Evolutionary conservation across 305 asterid genomes (phyloP), one percentile per base, ranked within the genome.

Genomic region (Fraxinus baroniana): DNA sequence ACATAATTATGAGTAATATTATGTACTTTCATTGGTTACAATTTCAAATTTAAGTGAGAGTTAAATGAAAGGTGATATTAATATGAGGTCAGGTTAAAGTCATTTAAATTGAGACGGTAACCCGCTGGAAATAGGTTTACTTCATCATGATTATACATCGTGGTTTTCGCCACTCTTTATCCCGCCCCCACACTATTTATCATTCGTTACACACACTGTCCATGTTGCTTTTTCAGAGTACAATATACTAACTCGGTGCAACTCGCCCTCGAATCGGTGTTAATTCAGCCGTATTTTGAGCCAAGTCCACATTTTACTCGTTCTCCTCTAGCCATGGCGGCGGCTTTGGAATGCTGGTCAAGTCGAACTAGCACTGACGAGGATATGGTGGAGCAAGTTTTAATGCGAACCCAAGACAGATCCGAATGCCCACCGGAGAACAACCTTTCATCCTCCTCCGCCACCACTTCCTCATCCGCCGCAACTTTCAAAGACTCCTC

Each of bases 261-360:
- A 70, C 75, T 70, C 75, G 39, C 20, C 75, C 41, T 4, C 75
- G 75, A 30, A 70, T 30, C 75, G 22, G 41, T 30, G 18, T 78
- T 79, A 39, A 5, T 76, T 80, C 41, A 71, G 81, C 85, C 84
- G 68, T 5, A 79, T 28, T 76, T 82, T 68, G 79, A 79, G 78
- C 86, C 76, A 35, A 66, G 13, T 81, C 80, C 18, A 18, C 20
- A 71, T 52, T 70, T 66, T 52, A 22, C 76, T 52, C 80, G 49
- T 85, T 22, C 71, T 74, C 77, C 60, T 18, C 15, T 57, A 79
- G 81, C 89, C 86, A 95, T 95, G 99, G 97, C 99, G 1, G 95
- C 97, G 30, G 97, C 99, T 64, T 79, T 94, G 52, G 99, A 95
- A 78, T 95, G 99, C 92, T 95, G 99, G 98, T 93, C 97, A 1